phyloP scores from a whole-genome alignment of 306 rosid species.

The Spatholobus suberectus region DNA sequence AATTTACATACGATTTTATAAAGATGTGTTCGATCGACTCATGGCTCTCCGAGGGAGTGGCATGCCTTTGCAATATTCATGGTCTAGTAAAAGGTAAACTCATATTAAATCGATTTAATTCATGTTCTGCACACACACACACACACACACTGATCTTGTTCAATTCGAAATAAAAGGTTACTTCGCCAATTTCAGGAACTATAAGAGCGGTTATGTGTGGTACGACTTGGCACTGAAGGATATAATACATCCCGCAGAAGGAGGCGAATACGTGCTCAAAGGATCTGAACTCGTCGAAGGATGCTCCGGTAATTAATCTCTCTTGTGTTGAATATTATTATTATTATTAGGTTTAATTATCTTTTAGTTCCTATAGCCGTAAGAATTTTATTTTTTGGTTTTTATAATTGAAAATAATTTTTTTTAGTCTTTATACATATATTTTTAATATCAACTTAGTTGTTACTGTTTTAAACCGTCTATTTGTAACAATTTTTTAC shows the following conservation, averaged over 20 bases:
- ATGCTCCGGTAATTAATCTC: slow-evolving; percentile 47
- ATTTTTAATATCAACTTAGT: no score
- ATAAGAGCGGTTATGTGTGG: slow-evolving; percentile 91
- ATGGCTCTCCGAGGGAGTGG: slow-evolving; percentile 77
- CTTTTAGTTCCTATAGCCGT: no score
- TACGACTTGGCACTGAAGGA: slow-evolving; percentile 76
- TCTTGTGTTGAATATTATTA: not conserved
- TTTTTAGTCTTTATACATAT: no score
- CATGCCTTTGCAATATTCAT: slow-evolving; percentile 84
- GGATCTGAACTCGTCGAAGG: slow-evolving; percentile 77
- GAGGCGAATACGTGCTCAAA: slow-evolving; percentile 84
- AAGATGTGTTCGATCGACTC: slow-evolving; percentile 81
- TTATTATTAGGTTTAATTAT: not conserved
- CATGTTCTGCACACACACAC: no score
- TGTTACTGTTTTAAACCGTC: no score
- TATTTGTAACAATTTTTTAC: no score
- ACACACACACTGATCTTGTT: not conserved
- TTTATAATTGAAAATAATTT: no score
- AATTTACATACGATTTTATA: not conserved
- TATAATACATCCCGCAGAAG: slow-evolving; percentile 75
- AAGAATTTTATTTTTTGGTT: no score
- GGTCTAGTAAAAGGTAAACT: slow-evolving; percentile 93
- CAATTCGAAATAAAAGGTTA: not conserved
- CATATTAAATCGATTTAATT: no score
- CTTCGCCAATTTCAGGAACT: slow-evolving; percentile 55